Base-by-base conservation (phyloP, 352 stramenopile species). In the Phytophthora pluvialis region DNA sequence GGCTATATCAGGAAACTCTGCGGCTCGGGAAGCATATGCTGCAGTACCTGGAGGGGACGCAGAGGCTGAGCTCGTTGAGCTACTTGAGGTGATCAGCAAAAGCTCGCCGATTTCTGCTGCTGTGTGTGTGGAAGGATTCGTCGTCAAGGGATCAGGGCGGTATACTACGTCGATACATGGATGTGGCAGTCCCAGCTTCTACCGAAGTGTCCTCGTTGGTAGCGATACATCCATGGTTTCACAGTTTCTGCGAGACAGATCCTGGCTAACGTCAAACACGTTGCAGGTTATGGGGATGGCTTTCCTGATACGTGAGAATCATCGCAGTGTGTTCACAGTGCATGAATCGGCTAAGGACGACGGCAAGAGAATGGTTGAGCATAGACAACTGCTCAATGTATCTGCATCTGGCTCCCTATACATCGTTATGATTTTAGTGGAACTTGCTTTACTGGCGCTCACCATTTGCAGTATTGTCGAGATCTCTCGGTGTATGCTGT, bases 21-120 rank as follows among this genome's bases (percentile, higher is more conserved):
- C 1, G 1, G 12, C 28, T 8, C 29, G 25, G 39, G 46, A 49
- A 21, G 33, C 58, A 12, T 55, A 79, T 35, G 38, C 58, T 53
- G 52, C 52, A 0, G 28, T 39, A 5, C 67, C 78, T 10, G 72
- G 73, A 7, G 78, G 66, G 12, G 67, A 78, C 40, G 69, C 62
- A 1, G 81, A 90, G 26, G 52, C 58, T 0, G 77, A 83, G 38
- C 53, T 86, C 0, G 59, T 81, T 10, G 60, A 74, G 25, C 46
- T 90, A 3, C 57, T 90, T 0, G 56, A 77, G n/a, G 77, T 90
- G 29, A 81, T 90, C 62, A 80, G 75, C 69, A 77, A 75, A 55
- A 88, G 81, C 33, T 63, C 64, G 1, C 81, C 79, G 5, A 55
- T 85, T 5, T 78, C 59, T 1, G 50, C 49, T 1, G 60, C 83